Percentiles rank a stretch among this genome's conserved stretches.
phyloP scores from a whole-genome alignment of 306 rosid genomes.

The Rosa multiflora region DNA sequence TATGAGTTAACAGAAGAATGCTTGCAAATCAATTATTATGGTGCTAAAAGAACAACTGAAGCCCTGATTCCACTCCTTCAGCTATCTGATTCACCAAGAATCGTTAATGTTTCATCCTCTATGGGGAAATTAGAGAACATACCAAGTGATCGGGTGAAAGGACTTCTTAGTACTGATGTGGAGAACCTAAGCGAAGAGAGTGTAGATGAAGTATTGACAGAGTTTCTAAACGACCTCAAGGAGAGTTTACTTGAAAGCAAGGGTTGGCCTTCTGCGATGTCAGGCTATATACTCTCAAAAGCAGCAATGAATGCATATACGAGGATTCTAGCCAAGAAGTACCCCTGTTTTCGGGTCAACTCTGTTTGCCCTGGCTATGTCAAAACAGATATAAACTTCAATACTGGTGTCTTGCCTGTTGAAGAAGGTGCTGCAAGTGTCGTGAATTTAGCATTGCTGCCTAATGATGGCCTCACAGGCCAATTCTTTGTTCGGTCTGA shows the following conservation, averaged over 20 bases:
- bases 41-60: constrained; percentile 39
- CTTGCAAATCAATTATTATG: constrained; percentile 50
- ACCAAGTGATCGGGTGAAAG: constrained; percentile 38
- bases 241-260: constrained; percentile 43
- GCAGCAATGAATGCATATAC: constrained; percentile 45
- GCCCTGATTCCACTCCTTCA: constrained; percentile 54
- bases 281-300: constrained; percentile 46
- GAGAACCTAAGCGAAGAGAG: constrained; percentile 47
- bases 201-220: constrained; percentile 37
- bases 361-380: constrained; percentile 52
- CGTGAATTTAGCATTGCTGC: constrained; percentile 51
- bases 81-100: constrained; percentile 51
- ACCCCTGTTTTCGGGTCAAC: constrained; percentile 39
- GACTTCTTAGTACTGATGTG: constrained; percentile 33
- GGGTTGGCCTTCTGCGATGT: constrained; percentile 36
- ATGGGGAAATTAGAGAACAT: constrained; percentile 36
- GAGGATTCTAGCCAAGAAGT: constrained; percentile 44
- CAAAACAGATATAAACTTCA: constrained; percentile 39
- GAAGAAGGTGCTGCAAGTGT: constrained; percentile 53
- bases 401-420: constrained; percentile 31
- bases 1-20: constrained; percentile 40
- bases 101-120: constrained; percentile 50
- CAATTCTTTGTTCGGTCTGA: constrained; percentile 32
- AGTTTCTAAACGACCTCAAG: constrained; percentile 38
- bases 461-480: constrained; percentile 48